These are phyloP conservation scores for Eimeria maxima DNA, from an alignment of 169 alveolate genomes.

Conservation along the genomic window DNA sequence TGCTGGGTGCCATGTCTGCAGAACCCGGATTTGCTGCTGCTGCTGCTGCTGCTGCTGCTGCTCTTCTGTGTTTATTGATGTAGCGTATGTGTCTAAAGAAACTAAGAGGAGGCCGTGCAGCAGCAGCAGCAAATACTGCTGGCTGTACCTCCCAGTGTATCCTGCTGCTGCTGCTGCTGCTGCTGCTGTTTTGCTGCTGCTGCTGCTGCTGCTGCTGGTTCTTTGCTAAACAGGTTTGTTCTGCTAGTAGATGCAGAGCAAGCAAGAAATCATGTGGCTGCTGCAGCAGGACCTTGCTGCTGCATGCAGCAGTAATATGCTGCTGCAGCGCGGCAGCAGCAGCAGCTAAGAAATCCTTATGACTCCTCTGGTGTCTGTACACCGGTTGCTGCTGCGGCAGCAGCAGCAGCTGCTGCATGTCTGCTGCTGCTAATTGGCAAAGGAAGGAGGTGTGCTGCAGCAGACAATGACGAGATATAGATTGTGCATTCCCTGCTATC, in stretches of 20 bases:
- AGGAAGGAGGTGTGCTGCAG: not conserved
- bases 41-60: conserved; percentile 17
- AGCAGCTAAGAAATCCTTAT: too few species aligned
- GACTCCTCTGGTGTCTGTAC: too few species aligned
- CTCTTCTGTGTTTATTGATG: not conserved
- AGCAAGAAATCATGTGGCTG: not conserved
- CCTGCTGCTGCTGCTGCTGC: too few species aligned
- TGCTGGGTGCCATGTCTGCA: too few species aligned
- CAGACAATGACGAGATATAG: not conserved
- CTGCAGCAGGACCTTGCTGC: not conserved
- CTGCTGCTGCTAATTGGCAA: not conserved
- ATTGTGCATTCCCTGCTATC: conserved; percentile 25
- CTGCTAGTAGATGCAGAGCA: not conserved
- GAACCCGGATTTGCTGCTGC: not conserved
- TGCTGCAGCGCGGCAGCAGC: too few species aligned
- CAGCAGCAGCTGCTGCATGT: conserved; percentile 15
- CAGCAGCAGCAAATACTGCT: conserved; percentile 17
- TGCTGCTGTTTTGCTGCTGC: not conserved
- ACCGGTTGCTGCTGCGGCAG: not conserved
- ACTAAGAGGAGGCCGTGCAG: conserved; percentile 8
- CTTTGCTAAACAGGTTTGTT: conserved; percentile 8
- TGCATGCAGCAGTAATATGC: too few species aligned
- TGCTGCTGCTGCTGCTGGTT: conserved; percentile 30
- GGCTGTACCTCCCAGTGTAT: conserved; percentile 30
- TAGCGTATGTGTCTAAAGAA: conserved; percentile 26